phyloP scores from a whole-genome alignment of 179 eudicot species.

The Spergularia azorica region DNA sequence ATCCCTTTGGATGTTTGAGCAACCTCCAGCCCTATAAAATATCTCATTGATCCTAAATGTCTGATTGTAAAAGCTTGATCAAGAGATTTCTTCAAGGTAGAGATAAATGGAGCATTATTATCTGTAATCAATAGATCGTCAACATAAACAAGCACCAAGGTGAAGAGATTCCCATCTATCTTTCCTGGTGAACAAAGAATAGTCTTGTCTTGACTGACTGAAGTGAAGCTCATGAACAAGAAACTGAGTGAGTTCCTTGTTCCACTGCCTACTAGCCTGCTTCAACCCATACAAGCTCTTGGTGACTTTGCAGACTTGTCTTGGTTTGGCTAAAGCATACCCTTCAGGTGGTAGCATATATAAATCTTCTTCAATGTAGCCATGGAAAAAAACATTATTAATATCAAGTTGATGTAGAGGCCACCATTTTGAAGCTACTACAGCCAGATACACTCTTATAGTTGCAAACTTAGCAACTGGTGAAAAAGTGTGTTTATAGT shows the following conservation, averaged over 20 bases:
- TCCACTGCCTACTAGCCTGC: too few relatives aligned
- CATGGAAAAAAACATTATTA: not conserved
- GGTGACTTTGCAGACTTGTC: too few relatives aligned
- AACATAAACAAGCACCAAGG: not conserved
- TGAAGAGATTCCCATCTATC: not conserved
- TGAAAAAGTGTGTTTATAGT: too few relatives aligned
- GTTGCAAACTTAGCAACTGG: too few relatives aligned
- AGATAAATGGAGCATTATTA: not conserved
- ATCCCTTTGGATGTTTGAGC: not conserved
- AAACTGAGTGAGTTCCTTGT: too few relatives aligned
- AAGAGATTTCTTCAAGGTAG: not conserved
- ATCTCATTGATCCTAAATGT: not conserved
- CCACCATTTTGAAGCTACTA: too few relatives aligned
- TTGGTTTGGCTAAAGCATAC: too few relatives aligned
- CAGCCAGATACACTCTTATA: too few relatives aligned
- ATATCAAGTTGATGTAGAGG: too few relatives aligned
- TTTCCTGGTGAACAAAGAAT: not conserved
- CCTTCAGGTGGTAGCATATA: not conserved
- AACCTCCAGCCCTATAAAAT: not conserved
- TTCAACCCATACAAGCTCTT: too few relatives aligned
- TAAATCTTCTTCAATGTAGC: not conserved
- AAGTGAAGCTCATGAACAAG: not conserved
- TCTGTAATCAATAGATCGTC: not conserved
- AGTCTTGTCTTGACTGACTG: not conserved
- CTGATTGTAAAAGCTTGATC: not conserved